Conservation (phyloP, 139 green algal genomes). For the Chlorella sp. region DNA sequence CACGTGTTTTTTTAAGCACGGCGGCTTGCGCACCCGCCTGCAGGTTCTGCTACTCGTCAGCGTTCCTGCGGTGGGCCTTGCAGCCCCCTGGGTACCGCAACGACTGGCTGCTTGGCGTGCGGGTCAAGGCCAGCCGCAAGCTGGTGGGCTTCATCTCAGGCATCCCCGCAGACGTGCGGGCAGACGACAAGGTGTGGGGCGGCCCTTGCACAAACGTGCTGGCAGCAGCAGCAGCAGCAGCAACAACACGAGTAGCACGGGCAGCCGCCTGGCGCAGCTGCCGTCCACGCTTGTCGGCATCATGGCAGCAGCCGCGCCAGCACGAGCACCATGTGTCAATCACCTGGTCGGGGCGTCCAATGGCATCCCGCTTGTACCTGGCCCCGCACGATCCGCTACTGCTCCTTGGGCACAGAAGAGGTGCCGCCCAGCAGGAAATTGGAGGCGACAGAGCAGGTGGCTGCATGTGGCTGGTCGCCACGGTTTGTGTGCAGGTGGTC, state of each 20-base stretch:
- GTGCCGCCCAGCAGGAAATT: no score
- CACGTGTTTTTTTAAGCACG: no score
- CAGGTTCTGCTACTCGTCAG: conserved; percentile 46
- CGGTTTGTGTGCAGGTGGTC: conserved; percentile 6
- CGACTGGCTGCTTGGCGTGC: conserved; percentile 78
- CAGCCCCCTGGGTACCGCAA: conserved; percentile 70
- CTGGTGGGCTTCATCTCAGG: conserved; percentile 95
- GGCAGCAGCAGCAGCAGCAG: neutral
- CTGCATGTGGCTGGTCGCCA: neutral
- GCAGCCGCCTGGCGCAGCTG: no score
- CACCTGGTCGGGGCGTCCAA: no score
- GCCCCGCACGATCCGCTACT: no score
- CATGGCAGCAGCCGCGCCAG: no score
- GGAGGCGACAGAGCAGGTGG: no score
- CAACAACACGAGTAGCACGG: neutral
- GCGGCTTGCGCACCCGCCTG: no score
- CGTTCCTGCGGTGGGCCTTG: conserved; percentile 89
- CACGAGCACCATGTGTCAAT: no score
- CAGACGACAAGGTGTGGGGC: conserved; percentile 3
- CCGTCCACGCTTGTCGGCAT: no score
- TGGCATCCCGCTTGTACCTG: no score
- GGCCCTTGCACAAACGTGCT: neutral
- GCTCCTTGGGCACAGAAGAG: no score
- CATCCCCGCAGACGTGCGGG: conserved; percentile 60
- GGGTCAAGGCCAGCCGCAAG: conserved; percentile 49